Evolutionary conservation across 139 green algal genomes (phyloP).

Genomic region (Micractinium sp.): DNA sequence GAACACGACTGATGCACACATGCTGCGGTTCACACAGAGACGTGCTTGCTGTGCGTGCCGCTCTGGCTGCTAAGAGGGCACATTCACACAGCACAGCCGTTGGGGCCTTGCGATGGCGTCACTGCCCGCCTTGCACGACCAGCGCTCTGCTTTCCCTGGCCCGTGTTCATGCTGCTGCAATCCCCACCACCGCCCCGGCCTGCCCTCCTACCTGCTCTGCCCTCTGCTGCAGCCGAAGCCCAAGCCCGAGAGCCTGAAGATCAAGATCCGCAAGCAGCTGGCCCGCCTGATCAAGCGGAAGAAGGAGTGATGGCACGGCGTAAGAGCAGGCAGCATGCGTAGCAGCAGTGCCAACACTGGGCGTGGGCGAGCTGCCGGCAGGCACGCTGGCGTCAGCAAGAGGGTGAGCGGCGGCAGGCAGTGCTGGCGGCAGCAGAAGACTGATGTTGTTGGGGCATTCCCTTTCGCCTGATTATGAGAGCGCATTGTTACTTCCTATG

Average conservation of each 20-base stretch:
- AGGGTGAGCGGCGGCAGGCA: background rate
- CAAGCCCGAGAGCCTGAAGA: slow-evolving; percentile 1
- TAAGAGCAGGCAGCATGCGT: background rate
- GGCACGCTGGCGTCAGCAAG: background rate
- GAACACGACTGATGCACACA: too few relatives aligned
- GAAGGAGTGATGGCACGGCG: slow-evolving; percentile 13
- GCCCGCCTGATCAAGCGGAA: slow-evolving; percentile 28
- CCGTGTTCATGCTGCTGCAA: background rate
- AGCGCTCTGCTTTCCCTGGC: background rate
- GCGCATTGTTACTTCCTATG: too few relatives aligned
- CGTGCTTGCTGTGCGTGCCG: background rate
- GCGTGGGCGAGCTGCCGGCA: background rate
- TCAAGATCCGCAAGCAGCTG: slow-evolving; percentile 26
- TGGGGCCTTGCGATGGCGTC: background rate
- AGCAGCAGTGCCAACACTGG: background rate
- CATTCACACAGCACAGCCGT: too few relatives aligned
- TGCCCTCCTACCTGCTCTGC: background rate
- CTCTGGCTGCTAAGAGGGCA: background rate
- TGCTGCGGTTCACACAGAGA: too few relatives aligned
- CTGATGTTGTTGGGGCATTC: too few relatives aligned
- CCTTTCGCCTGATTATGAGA: too few relatives aligned
- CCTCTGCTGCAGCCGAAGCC: slow-evolving; percentile 10
- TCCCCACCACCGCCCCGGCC: background rate
- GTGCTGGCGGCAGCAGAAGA: too few relatives aligned
- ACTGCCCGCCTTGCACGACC: background rate